Evolutionary conservation across 192 early-diverging fungal genomes (phyloP), one percentile per base, ranked within the genome.

Genomic region (Funneliformis mosseae): DNA sequence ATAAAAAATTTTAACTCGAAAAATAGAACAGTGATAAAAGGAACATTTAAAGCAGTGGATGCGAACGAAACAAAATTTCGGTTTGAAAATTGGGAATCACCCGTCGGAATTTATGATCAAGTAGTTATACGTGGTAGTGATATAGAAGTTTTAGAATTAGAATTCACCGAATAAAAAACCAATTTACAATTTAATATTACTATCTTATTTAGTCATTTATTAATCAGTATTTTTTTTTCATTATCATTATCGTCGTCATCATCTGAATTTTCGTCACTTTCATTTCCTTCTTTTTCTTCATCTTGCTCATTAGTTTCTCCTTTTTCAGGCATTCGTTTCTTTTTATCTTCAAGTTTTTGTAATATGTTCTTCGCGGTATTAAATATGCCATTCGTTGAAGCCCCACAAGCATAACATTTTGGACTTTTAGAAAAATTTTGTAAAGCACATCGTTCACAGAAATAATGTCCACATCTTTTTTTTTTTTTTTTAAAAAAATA

Each of bases 361-460:
- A 89, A 71, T 55, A 95, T 80, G 74, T 92, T 92, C 85, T 92
- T 97, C 25, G 92, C 96, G 0, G 89, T 87, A 64, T 91, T 94
- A 82, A 99, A 99, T 9, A 92, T 84, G 5, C 98, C 98, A 66
- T 85, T 88, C 3, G 98, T 98, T 5, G 94, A 87, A 0, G 89
- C 83, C 8, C 93, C 92, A 83, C 98, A 99, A 7, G 92, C 94
- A 86, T 92, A 95, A 84, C 98, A 99, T 83, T 97, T 98, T 21
- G 92, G 90, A 14, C 90, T 87, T 83, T 96, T 97, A 33, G 88
- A 81, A 84, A 93, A 95, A 28, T 95, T 91, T 60, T 92, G 88
- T 45, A 98, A 81, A 21, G 98, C 98, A 76, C 98, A 99, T 14
- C 87, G 87, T 85, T 98, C 96, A 85, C 97, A 98, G 88, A 98